A percentile compares a stretch with the other conserved stretches of the same genome.
phyloP scores from a whole-genome alignment of 345 rosid genomes.

The Populus pruinosa region DNA sequence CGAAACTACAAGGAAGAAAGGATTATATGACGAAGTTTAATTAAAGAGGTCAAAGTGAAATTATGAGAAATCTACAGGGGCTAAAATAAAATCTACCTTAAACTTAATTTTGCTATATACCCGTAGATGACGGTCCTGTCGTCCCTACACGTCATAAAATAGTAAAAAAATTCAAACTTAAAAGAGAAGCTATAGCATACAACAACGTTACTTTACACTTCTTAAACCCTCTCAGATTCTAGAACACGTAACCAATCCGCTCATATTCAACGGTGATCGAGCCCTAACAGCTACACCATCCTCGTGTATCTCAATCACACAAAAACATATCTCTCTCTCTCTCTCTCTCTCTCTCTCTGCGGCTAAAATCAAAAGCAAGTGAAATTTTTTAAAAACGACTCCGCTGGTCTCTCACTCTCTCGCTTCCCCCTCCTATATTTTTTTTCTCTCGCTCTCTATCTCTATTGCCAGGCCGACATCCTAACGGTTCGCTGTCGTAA shows the following conservation, averaged over 20 bases:
- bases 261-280: neutral
- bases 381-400: constrained; percentile 13
- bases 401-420: constrained; percentile 1
- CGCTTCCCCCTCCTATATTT: neutral
- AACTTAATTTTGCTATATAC: neutral
- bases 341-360: neutral
- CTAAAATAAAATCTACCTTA: neutral
- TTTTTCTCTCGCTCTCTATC: neutral
- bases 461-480: constrained; percentile 12
- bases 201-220: neutral
- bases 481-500: constrained; percentile 5
- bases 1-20: neutral
- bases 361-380: neutral
- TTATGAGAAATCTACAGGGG: neutral
- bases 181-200: neutral
- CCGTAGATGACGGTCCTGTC: neutral
- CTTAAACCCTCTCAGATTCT: no score
- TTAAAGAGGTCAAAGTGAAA: neutral
- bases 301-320: neutral
- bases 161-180: neutral
- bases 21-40: neutral
- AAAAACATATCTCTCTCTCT: neutral
- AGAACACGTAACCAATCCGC: neutral
- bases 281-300: neutral
- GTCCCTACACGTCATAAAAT: neutral